Base-by-base conservation (phyloP, 2,329 filamentous ascomycete genomes). In the Cercospora beticola region DNA sequence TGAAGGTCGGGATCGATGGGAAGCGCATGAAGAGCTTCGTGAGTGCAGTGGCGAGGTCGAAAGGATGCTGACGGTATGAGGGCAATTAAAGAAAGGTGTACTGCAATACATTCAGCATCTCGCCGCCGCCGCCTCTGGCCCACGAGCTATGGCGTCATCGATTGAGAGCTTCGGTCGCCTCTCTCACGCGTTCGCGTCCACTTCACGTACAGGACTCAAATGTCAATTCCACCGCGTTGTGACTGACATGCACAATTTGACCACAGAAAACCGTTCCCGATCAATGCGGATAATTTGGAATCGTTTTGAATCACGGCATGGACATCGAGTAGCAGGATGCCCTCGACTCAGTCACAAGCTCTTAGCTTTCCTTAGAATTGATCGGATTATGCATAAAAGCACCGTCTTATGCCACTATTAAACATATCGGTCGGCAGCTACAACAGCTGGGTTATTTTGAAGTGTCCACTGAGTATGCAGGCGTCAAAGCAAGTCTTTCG, bases 11-110 rank as follows among this genome's bases (percentile, higher is more conserved):
- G 64, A 85, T 76, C 67, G 82, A 81, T 58, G 62, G 62, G 68
- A 85, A 77, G 77, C 84, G 84, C 84, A 86, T 86, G 56, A 40
- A 73, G 71, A 76, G 60, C 26, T 61, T 56, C 18, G 64, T n/a
- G 21, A 59, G 30, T 26, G 40, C 40, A 21, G 64, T 66, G 64
- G 64, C 64, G 57, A 61, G 31, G 64, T 23, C 30, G 23, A 54
- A 40, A 31, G 31, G 60, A 30, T 52, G 16, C 33, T 62, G 36
- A 52, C 40, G 23, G 6, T n/a, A 14, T 18, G 26, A 33, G 23
- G 14, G 58, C 18, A 46, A 21, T 0, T 21, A n/a, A 23, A 9
- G 33, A 28, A 43, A 43, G 33, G 36, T 21, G 58, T 46, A 28
- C 49, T 28, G 49, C 23, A 28, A 26, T 30, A 54, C 49, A 54